Evolutionary conservation across 768 basidiomycete genomes (phyloP).

Genomic region (Rhizopogon sp.): DNA sequence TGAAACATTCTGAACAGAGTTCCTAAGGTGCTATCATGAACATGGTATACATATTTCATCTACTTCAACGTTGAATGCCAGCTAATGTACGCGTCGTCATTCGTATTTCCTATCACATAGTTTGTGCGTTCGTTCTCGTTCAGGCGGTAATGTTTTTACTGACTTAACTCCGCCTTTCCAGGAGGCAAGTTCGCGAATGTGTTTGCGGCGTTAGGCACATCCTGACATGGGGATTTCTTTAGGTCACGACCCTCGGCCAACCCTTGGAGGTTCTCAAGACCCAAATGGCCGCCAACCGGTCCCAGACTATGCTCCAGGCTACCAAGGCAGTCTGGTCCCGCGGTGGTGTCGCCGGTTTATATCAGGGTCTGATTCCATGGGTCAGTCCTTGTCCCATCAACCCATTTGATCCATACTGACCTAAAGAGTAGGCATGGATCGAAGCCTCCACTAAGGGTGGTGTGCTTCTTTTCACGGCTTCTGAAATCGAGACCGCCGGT

Average conservation of each 20-base stretch:
- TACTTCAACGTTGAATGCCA: constrained; percentile 11
- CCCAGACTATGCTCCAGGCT: constrained; percentile 86
- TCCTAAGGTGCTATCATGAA: constrained; percentile 91
- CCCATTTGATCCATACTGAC: background rate
- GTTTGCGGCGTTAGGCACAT: background rate
- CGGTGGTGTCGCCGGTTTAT: constrained; percentile 87
- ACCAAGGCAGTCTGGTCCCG: constrained; percentile 84
- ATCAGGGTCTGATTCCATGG: constrained; percentile 99
- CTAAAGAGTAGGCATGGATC: constrained; percentile 81
- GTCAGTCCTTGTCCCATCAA: constrained; percentile 37
- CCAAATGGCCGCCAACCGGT: constrained; percentile 97
- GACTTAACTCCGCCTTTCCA: constrained; percentile 26
- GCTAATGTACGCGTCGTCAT: constrained; percentile 5
- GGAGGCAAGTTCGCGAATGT: constrained; percentile 58
- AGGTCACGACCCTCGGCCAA: constrained; percentile 98
- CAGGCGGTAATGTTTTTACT: constrained; percentile 3
- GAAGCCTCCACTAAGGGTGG: constrained; percentile 98
- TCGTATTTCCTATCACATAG: constrained; percentile 20
- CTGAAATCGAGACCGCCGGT: constrained; percentile 80
- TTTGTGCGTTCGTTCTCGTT: constrained; percentile 35
- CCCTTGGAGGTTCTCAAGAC: constrained; percentile 98
- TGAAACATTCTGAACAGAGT: constrained; percentile 17
- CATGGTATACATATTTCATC: constrained; percentile 63
- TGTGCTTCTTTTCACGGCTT: constrained; percentile 92
- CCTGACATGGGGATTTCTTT: constrained; percentile 7